phyloP scores from a whole-genome alignment of 495 filamentous ascomycete genomes.

The Tetracladium setigerum region DNA sequence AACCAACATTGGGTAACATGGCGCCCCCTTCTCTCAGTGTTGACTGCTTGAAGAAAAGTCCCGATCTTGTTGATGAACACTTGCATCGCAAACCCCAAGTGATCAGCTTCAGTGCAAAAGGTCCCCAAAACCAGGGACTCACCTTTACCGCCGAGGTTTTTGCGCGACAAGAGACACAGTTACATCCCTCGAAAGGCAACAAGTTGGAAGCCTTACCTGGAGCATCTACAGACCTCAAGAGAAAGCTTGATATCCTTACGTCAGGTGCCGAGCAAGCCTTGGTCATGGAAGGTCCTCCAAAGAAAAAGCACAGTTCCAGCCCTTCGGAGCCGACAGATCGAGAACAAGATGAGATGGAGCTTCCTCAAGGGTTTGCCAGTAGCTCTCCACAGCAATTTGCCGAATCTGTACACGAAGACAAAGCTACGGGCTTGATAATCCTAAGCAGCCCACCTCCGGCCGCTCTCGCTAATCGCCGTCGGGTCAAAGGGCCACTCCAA shows the following conservation, averaged over 20 bases:
- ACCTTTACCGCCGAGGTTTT: constrained; percentile 4
- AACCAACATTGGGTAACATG: too few species aligned
- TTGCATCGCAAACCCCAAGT: constrained; percentile 14
- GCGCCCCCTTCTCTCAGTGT: too few species aligned
- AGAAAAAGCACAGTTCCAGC: too few species aligned
- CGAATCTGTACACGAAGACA: neutral
- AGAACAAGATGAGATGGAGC: neutral
- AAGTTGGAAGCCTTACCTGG: too few species aligned
- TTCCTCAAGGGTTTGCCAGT: neutral
- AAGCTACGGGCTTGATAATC: neutral
- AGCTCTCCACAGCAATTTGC: neutral
- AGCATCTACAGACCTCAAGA: too few species aligned
- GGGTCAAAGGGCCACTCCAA: neutral
- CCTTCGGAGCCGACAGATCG: too few species aligned
- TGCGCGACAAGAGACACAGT: too few species aligned
- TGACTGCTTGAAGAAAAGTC: too few species aligned
- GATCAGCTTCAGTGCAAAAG: constrained; percentile 21
- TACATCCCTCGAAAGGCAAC: too few species aligned
- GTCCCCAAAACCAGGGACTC: constrained; percentile 26
- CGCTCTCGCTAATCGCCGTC: neutral
- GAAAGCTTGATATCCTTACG: too few species aligned
- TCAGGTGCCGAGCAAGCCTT: too few species aligned
- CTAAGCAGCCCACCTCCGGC: neutral
- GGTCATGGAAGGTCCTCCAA: too few species aligned
- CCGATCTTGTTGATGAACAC: constrained; percentile 2